These are phyloP conservation scores for Penicillium concentricum DNA, from an alignment of 2,329 filamentous ascomycete genomes.

Conservation along the genomic window DNA sequence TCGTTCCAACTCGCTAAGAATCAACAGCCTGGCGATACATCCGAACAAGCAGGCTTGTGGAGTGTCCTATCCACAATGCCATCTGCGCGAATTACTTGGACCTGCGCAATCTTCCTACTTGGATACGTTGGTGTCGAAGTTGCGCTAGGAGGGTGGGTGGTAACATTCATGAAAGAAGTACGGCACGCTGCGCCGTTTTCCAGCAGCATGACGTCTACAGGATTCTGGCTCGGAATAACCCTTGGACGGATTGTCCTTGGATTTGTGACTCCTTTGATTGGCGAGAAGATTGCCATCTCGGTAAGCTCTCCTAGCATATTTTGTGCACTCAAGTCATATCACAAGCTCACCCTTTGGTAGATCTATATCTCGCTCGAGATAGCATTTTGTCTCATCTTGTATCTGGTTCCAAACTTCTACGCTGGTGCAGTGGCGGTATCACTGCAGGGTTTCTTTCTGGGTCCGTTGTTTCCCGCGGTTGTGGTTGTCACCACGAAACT, in stretches of 20 bases:
- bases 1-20: not conserved
- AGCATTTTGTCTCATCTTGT: slow-evolving; percentile 70
- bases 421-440: slow-evolving; percentile 70
- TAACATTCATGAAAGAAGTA: slow-evolving; percentile 73
- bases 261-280: slow-evolving; percentile 62
- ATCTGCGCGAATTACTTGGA: slow-evolving; percentile 48
- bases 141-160: slow-evolving; percentile 70
- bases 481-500: slow-evolving; percentile 68
- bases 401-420: slow-evolving; percentile 75
- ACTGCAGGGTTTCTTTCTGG: slow-evolving; percentile 70
- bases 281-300: slow-evolving; percentile 63
- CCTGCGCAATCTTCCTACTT: slow-evolving; percentile 66
- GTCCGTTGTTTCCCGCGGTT: slow-evolving; percentile 69
- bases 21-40: not conserved
- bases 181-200: slow-evolving; percentile 63
- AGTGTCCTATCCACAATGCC: slow-evolving; percentile 1
- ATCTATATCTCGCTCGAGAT: slow-evolving; percentile 65
- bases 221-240: slow-evolving; percentile 76
- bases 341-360: slow-evolving; percentile 14
- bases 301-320: slow-evolving; percentile 17
- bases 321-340: no score
- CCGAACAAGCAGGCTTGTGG: not conserved
- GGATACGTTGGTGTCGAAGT: slow-evolving; percentile 70
- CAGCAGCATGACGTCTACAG: slow-evolving; percentile 67
- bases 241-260: slow-evolving; percentile 67